Percentiles rank a stretch among this genome's conserved stretches.
Conservation (phyloP, 2,329 filamentous ascomycete genomes). For the Fusarium sp. region DNA sequence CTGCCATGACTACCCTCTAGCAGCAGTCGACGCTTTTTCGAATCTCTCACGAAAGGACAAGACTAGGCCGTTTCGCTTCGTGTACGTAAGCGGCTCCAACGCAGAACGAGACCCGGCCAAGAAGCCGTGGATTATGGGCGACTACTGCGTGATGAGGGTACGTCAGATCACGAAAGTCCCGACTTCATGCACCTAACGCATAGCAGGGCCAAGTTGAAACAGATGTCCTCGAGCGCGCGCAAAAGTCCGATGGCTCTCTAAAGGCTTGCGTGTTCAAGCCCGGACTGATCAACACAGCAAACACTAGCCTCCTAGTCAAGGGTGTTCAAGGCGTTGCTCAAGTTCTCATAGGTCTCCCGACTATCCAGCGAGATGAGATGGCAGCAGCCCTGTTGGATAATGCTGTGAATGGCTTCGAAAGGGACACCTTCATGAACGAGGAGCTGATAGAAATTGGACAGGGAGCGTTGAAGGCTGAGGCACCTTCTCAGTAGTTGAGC, state of each 20-base stretch:
- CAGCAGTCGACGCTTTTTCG: conserved; percentile 51
- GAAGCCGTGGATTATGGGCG: conserved; percentile 50
- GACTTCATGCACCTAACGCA: neutral
- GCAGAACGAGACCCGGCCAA: conserved; percentile 59
- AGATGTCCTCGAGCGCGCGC: conserved; percentile 55
- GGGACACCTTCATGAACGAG: conserved; percentile 57
- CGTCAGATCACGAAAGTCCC: conserved; percentile 19
- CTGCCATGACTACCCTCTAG: conserved; percentile 52
- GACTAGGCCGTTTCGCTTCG: conserved; percentile 56
- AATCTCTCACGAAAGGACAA: conserved; percentile 36
- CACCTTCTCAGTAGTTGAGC: neutral
- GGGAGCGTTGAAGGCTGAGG: neutral
- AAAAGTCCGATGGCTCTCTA: conserved; percentile 51
- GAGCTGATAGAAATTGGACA: conserved; percentile 55
- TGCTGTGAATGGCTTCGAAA: conserved; percentile 58
- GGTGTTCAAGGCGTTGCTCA: conserved; percentile 16
- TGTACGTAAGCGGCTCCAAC: conserved; percentile 61
- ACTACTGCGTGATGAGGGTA: conserved; percentile 63
- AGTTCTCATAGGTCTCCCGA: conserved; percentile 46
- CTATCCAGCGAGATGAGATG: conserved; percentile 52
- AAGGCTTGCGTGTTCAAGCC: conserved; percentile 56
- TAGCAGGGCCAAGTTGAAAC: conserved; percentile 61
- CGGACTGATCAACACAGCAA: conserved; percentile 52
- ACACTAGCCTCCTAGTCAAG: conserved; percentile 10
- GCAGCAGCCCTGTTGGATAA: conserved; percentile 59